phyloP scores from a whole-genome alignment of 2,329 filamentous ascomycete species.

The Ascochyta lentis region DNA sequence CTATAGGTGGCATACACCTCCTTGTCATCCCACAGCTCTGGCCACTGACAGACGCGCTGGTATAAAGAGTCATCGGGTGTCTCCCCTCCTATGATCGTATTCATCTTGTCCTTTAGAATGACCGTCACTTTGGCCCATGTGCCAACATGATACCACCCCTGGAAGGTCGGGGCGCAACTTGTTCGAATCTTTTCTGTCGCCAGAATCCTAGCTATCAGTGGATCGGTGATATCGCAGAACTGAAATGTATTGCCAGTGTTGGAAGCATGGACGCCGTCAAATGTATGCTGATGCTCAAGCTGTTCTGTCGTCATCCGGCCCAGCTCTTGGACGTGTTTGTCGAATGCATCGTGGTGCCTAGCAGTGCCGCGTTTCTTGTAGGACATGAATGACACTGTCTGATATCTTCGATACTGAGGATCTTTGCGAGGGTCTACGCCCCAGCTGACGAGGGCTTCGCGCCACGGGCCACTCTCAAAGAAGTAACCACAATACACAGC shows the following conservation, averaged over 20 bases:
- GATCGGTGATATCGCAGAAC: conserved; percentile 88
- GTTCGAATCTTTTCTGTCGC: conserved; percentile 61
- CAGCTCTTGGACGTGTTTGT: conserved; percentile 35
- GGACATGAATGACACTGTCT: conserved; percentile 67
- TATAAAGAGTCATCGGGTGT: conserved; percentile 41
- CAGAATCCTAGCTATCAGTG: conserved; percentile 71
- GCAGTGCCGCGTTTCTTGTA: conserved; percentile 39
- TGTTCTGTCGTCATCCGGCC: conserved; percentile 30
- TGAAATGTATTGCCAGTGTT: conserved; percentile 93
- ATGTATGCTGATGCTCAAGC: conserved; percentile 66
- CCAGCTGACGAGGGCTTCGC: conserved; percentile 83
- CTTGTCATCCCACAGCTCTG: conserved; percentile 43
- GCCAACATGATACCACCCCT: conserved; percentile 86
- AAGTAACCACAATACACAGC: conserved; percentile 88
- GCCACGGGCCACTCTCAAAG: conserved; percentile 91
- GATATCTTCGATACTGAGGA: conserved; percentile 79
- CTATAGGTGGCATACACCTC: conserved; percentile 38
- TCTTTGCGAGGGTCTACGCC: conserved; percentile 84
- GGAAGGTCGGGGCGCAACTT: conserved; percentile 56
- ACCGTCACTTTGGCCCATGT: conserved; percentile 83
- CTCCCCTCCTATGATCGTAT: conserved; percentile 47
- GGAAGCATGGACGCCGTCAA: conserved; percentile 77
- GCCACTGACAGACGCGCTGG: conserved; percentile 41
- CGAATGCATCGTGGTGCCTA: conserved; percentile 34
- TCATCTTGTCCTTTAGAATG: conserved; percentile 86